Base-by-base conservation (phyloP, 257 asterid genomes). In the Petrea volubilis region DNA sequence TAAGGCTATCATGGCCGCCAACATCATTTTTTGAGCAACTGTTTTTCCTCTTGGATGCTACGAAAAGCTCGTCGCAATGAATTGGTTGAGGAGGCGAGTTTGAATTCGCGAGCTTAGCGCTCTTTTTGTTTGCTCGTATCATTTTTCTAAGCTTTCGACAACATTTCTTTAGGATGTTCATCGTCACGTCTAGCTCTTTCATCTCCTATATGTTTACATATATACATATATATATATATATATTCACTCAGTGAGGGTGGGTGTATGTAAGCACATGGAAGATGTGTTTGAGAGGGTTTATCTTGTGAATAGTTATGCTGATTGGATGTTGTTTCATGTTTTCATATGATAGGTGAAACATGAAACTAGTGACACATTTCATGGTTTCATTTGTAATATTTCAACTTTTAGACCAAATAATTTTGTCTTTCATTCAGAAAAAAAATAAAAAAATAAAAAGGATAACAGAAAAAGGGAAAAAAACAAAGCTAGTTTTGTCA, bases 31-130 rank as follows among this genome's bases (percentile, higher is more conserved):
- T 18, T 17, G 0, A 9, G 24, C 46, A 12, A 15, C 31, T n/a
- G 8, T 24, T 50, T 40, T 27, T 74, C 56, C n/a, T 67, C 64
- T 67, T 72, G 0, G 75, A 55, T 17, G 49, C 49, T 33, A 67
- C 14, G 33, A 78, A 72, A 67, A 78, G 82, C 36, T 78, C 73
- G 33, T 78, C 82, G 40, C 82, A 78, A 1, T 34, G 68, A 52
- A 78, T 18, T n/a, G 75, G 67, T 46, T 13, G 68, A 52, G 67
- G 71, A 20, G 66, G 13, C 12, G 73, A 3, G 23, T 34, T 50
- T 11, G 56, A 44, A 11, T 21, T 24, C 10, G 17, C n/a, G 23
- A 1, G 15, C 74, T 49, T 41, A 29, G 2, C 18, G 34, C 34
- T 46, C 27, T 38, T 51, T 27, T 28, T 41, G 5, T 5, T 38